These are phyloP conservation scores for Misopates orontium DNA, from an alignment of 257 asterid genomes.

Conservation along the genomic window DNA sequence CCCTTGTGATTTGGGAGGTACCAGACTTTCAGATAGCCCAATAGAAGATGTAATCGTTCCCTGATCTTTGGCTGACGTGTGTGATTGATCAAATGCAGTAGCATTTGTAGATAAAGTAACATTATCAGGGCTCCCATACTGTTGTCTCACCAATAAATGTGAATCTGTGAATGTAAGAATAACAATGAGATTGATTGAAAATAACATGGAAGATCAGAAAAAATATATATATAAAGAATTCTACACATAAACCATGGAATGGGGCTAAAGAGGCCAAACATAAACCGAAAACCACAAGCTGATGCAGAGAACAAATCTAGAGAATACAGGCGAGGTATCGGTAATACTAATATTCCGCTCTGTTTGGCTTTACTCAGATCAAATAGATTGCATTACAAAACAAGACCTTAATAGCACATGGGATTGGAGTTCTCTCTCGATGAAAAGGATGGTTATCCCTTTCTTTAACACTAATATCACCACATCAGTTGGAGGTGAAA, in stretches of 20 bases:
- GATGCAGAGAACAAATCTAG: background rate
- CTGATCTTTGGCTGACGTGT: slow-evolving; percentile 49
- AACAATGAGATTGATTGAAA: slow-evolving; percentile 12
- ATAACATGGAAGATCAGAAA: slow-evolving; percentile 1
- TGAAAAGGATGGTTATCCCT: too few relatives aligned
- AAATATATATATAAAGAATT: too few relatives aligned
- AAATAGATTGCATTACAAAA: background rate
- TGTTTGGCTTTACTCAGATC: background rate
- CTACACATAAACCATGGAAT: background rate
- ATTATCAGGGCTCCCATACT: slow-evolving; percentile 49
- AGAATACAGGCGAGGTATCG: background rate
- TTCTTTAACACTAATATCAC: background rate
- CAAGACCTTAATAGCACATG: background rate
- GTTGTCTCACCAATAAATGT: slow-evolving; percentile 33
- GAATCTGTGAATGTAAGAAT: slow-evolving; percentile 40
- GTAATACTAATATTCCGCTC: too few relatives aligned
- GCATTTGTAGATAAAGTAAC: slow-evolving; percentile 62
- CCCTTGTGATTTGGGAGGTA: slow-evolving; percentile 53
- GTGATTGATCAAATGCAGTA: slow-evolving; percentile 54
- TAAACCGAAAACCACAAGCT: background rate
- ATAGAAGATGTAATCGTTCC: slow-evolving; percentile 50
- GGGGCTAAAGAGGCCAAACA: slow-evolving; percentile 10
- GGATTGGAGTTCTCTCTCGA: too few relatives aligned
- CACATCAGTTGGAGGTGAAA: background rate
- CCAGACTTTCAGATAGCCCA: slow-evolving; percentile 42